Evolutionary conservation across 2,329 filamentous ascomycete genomes (phyloP).

Genomic region (Xylaria sp.): DNA sequence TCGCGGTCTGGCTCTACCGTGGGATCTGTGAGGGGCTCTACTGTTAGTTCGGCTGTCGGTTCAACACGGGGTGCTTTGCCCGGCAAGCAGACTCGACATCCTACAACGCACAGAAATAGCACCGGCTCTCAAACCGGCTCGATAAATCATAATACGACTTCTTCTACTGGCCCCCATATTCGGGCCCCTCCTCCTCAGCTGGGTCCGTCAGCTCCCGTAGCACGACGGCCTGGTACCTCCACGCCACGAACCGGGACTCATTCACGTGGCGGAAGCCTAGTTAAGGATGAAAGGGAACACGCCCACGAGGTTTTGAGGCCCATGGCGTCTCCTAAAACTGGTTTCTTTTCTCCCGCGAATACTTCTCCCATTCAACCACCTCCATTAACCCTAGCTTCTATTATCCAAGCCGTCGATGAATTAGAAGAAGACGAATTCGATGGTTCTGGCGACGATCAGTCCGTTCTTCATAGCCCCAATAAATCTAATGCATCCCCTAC

Average conservation of each 20-base stretch:
- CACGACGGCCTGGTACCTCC: slow-evolving; percentile 42
- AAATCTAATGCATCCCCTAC: slow-evolving; percentile 51
- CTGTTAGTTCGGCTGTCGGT: slow-evolving; percentile 37
- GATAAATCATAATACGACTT: not conserved
- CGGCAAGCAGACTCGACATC: slow-evolving; percentile 36
- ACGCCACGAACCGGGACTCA: slow-evolving; percentile 36
- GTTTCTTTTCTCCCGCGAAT: slow-evolving; percentile 33
- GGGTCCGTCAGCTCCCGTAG: slow-evolving; percentile 32
- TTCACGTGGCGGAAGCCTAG: slow-evolving; percentile 38
- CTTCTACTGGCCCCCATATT: slow-evolving; percentile 26
- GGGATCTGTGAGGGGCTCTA: slow-evolving; percentile 41
- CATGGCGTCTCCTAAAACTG: slow-evolving; percentile 26
- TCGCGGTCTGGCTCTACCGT: slow-evolving; percentile 42
- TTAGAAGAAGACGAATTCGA: slow-evolving; percentile 36
- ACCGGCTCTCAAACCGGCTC: slow-evolving; percentile 17
- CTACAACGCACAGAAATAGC: slow-evolving; percentile 19
- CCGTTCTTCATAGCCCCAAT: slow-evolving; percentile 50
- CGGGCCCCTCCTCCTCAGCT: slow-evolving; percentile 36
- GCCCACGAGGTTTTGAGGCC: slow-evolving; percentile 21
- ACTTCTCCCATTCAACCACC: slow-evolving; percentile 33
- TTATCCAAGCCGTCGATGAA: slow-evolving; percentile 53
- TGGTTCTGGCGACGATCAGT: slow-evolving; percentile 28
- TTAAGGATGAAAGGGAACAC: slow-evolving; percentile 20
- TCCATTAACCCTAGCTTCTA: slow-evolving; percentile 48
- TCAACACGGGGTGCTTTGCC: slow-evolving; percentile 48